phyloP scores from a whole-genome alignment of 1,139 yeast species.

The Protomyces gravidus region DNA sequence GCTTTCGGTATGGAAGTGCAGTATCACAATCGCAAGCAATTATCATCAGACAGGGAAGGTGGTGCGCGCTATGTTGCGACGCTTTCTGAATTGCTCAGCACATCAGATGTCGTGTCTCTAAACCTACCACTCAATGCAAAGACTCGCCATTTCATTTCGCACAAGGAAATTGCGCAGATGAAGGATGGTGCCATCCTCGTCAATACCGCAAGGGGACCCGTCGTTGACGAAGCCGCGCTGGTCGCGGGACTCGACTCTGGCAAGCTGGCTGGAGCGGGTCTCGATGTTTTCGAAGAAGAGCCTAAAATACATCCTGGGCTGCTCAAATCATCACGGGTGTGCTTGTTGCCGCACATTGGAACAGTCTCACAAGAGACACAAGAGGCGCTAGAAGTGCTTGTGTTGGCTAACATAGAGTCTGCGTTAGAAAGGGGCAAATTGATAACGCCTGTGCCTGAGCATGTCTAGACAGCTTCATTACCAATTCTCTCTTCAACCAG shows the following conservation, averaged over 20 bases:
- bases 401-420: constrained; percentile 43
- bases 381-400: constrained; percentile 54
- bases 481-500: not conserved
- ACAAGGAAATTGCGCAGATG: constrained; percentile 52
- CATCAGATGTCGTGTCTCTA: constrained; percentile 57
- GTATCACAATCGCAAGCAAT: constrained; percentile 57
- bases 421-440: not conserved
- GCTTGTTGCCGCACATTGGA: constrained; percentile 72
- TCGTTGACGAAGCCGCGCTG: constrained; percentile 58
- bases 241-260: constrained; percentile 58
- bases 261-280: constrained; percentile 63
- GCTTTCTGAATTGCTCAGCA: constrained; percentile 52
- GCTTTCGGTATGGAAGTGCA: constrained; percentile 63
- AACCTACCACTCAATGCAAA: constrained; percentile 58
- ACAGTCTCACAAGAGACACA: constrained; percentile 62
- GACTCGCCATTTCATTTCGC: constrained; percentile 58
- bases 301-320: constrained; percentile 50
- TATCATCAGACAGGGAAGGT: constrained; percentile 48
- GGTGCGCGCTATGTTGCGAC: constrained; percentile 50
- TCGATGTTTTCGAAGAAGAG: constrained; percentile 75
- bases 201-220: constrained; percentile 71
- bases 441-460: constrained; percentile 10
- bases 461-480: not conserved
- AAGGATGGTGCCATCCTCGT: constrained; percentile 61
- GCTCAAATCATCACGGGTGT: constrained; percentile 45